Conservation (phyloP, 371 early-diverging fungal genomes). For the Smittium mucronatum region DNA sequence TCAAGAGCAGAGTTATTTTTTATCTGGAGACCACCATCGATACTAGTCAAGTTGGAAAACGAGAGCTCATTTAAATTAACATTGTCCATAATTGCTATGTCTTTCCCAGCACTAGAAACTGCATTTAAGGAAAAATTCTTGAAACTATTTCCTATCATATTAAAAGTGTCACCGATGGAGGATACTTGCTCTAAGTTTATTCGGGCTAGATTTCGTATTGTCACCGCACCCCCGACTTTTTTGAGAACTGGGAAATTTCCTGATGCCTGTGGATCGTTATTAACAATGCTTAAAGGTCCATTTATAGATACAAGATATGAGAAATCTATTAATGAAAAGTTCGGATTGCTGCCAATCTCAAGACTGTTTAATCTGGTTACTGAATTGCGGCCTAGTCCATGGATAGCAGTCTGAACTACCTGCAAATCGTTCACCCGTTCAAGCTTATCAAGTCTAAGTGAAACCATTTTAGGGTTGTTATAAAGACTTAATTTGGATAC, state of each 20-base stretch:
- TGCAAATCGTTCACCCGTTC: not conserved
- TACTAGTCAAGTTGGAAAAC: not conserved
- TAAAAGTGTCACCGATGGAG: constrained; percentile 4
- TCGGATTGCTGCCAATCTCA: constrained; percentile 8
- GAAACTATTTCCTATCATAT: not conserved
- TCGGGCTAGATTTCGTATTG: not conserved
- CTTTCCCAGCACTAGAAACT: constrained; percentile 6
- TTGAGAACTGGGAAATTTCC: not conserved
- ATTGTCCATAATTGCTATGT: constrained; percentile 10
- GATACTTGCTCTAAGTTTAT: not conserved
- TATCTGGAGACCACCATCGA: constrained; percentile 8
- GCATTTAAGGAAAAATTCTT: not conserved
- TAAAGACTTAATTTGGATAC: not conserved
- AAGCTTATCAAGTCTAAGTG: not conserved
- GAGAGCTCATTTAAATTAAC: constrained; percentile 5
- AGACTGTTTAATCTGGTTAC: not conserved
- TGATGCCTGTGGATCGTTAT: not conserved
- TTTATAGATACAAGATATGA: constrained; percentile 4
- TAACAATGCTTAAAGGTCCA: constrained; percentile 1
- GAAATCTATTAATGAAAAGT: constrained; percentile 9
- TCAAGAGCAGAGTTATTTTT: constrained; percentile 9
- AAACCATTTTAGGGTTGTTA: constrained; percentile 4
- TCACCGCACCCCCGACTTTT: not conserved
- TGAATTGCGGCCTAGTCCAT: not conserved
- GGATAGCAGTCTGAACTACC: constrained; percentile 6